Base-by-base conservation (phyloP, 257 asterid species). In the Echium plantagineum region DNA sequence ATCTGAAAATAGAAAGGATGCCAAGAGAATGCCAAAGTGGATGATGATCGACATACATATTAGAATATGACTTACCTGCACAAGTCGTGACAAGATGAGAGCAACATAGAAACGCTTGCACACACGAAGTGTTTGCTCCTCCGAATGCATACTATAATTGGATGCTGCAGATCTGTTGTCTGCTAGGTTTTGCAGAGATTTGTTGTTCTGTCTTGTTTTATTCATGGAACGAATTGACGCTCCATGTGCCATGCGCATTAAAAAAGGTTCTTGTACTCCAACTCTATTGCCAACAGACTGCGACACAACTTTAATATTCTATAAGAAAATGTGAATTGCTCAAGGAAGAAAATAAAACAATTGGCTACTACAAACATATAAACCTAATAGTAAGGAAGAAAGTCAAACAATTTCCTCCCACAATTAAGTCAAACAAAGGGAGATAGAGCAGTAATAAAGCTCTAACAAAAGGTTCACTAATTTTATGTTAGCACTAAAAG, bases 221-320 rank as follows among this genome's bases (percentile, higher is more conserved):
- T 64, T 72, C 46, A 80, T 73, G 57, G 75, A 58, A 51, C 82
- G 75, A 71, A 77, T 64, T 64, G 94, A 94, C 13, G 85, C 96
- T n/a, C 98, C 95, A 74, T 91, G 98, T 60, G 98, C 98, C 98
- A 88, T 84, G 63, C 91, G 94, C 98, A 91, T 91, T 74, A 91
- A 77, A 74, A 85, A 91, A 60, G 95, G 88, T 72, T 91, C 98
- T 67, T 84, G 86, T 54, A 88, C 98, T 69, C 98, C 96, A 74
- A 84, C 90, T 59, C 94, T 78, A 67, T 85, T 91, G 73, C 98
- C 98, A 72, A 91, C 95, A 63, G 96, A 91, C 98, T 91, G 86
- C 81, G 80, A 22, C 58, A 61, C 72, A 66, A 21, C 5, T 55
- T 10, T 8, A 52, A 21, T 55, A 22, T 7, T 21, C 5, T 30